A percentile compares a stretch with the other conserved stretches of the same genome.
Evolutionary conservation across 139 green algal species (phyloP).

Genomic region (Pleodorina starrii): DNA sequence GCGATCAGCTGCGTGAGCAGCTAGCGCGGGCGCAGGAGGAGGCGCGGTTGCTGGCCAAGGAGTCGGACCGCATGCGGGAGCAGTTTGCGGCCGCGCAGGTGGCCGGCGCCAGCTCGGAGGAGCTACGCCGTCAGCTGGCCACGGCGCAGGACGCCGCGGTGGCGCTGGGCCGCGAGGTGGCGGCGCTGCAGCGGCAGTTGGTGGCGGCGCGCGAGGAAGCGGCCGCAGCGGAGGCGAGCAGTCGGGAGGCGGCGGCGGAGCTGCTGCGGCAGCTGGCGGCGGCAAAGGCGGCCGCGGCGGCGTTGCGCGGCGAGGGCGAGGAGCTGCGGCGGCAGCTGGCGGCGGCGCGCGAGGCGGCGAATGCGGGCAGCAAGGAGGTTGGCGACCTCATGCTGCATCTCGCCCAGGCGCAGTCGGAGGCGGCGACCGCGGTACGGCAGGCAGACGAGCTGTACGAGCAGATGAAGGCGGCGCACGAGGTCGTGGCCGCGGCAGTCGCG

Average conservation of each 20-base stretch:
- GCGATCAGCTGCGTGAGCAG: conserved; percentile 1
- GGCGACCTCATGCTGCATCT: not conserved
- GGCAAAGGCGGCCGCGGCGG: not conserved
- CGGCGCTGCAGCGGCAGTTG: not conserved
- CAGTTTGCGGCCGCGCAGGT: not conserved
- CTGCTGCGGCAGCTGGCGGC: not conserved
- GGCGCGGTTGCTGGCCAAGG: not conserved
- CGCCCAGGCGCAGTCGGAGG: not conserved
- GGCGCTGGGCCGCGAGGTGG: not conserved
- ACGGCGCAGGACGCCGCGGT: not conserved
- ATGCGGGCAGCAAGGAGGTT: not conserved
- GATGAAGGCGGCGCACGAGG: conserved; percentile 9
- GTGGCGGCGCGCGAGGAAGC: not conserved
- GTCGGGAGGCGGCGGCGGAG: not conserved
- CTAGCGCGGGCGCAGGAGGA: conserved; percentile 1
- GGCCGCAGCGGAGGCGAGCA: not conserved
- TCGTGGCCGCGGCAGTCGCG: not conserved
- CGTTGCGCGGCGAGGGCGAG: not conserved
- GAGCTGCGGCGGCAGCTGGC: conserved; percentile 4
- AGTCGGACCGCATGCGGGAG: not conserved
- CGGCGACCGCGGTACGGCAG: not conserved
- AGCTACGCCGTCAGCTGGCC: not conserved
- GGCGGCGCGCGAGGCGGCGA: not conserved
- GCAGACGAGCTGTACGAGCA: not conserved
- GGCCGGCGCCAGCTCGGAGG: not conserved